Base-by-base conservation (phyloP, 192 early-diverging fungal species). In the Chytriomyces sp. region DNA sequence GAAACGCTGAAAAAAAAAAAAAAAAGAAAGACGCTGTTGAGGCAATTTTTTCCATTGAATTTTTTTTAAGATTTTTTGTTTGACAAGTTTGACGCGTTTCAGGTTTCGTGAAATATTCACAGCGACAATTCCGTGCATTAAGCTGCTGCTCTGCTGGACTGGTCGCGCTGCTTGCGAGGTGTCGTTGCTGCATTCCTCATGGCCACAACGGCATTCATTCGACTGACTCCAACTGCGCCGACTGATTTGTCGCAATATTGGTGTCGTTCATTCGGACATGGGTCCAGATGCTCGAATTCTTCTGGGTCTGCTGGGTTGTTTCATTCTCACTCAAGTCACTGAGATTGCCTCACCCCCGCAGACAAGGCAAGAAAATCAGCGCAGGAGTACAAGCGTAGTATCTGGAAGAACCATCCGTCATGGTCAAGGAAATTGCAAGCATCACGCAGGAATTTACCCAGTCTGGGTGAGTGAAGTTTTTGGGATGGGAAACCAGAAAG, bases 361-460 rank as follows among this genome's bases (percentile, higher is more conserved):
- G 93, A 90, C 82, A 96, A 94, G 77, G 97, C 97, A 62, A 89
- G 98, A 76, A 99, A 99, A 81, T 89, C 91, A 50, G 98, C 98
- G 35, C 98, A 99, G 74, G 92, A 90, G 79, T 99, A 99, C 87
- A 94, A 94, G 77, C 86, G 91, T 64, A 85, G 11, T 98, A 98
- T 78, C 91, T 91, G 83, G 96, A 98, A 78, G 95, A 99, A 61
- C 98, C 98, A 50, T 95, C 98, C 9, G 93, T 92, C 67, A 85
- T 99, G 43, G 98, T 99, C 48, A 94, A 97, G 84, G 96, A 98
- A 79, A 91, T 99, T 46, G 98, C 98, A 4, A 85, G 91, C 72
- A 91, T 99, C 61, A 98, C 97, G 96, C 98, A 99, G 77, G 98
- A 98, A 82, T 99, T 92, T 79, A 99, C 98, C 65, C 98, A 99